These are phyloP conservation scores for Lathyrus oleraceus DNA, from an alignment of 306 rosid genomes.

Conservation along the genomic window DNA sequence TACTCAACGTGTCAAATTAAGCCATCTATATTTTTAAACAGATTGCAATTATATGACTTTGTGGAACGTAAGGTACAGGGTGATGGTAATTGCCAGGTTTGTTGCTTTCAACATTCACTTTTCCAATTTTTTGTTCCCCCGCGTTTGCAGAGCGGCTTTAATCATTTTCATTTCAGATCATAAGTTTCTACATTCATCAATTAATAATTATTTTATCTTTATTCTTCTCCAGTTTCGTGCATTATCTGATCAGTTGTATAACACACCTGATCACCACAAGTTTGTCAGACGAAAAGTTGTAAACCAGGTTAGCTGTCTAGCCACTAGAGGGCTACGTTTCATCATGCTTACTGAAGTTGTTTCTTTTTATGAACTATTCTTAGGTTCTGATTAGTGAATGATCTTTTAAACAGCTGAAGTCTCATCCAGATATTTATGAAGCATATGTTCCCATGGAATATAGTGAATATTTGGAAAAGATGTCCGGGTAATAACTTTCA, in stretches of 20 bases:
- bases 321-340: conserved; percentile 3
- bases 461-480: conserved; percentile 66
- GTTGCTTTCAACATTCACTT: conserved; percentile 32
- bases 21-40: conserved; percentile 29
- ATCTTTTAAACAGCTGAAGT: conserved; percentile 58
- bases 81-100: conserved; percentile 94
- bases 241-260: conserved; percentile 74
- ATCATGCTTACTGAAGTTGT: conserved; percentile 18
- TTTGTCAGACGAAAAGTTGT: conserved; percentile 64
- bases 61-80: conserved; percentile 69
- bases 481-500: conserved; percentile 56
- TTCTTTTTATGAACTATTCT: conserved; percentile 16
- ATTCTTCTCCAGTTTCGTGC: conserved; percentile 68
- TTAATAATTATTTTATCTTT: conserved; percentile 24
- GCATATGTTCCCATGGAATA: conserved; percentile 92
- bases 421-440: conserved; percentile 74
- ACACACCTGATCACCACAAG: conserved; percentile 63
- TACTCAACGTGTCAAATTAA: conserved; percentile 33
- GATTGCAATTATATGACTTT: conserved; percentile 72
- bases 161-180: not conserved
- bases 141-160: conserved; percentile 8
- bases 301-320: conserved; percentile 59
- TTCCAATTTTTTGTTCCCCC: conserved; percentile 12
- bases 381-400: conserved; percentile 39
- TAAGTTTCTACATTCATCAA: conserved; percentile 25